Base-by-base conservation (phyloP, 1,284 basidiomycete species). In the Austroboletus niveus region DNA sequence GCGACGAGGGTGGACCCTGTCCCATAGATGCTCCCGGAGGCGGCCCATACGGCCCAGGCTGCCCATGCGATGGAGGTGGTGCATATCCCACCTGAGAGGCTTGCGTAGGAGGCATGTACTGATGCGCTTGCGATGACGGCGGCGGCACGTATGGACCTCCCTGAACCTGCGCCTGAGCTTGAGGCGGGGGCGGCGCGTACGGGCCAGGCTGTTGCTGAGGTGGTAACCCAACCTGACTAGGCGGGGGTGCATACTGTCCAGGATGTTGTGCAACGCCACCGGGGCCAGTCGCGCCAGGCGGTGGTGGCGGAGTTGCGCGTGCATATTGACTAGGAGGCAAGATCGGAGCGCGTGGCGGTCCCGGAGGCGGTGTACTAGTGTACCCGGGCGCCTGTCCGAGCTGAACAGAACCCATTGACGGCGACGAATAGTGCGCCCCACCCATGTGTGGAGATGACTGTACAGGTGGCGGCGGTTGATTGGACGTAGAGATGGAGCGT, bases 361-460 rank as follows among this genome's bases (percentile, higher is more conserved):
- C 68, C 10, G 70, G 69, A 38, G 66, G 75, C 9, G 22, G 71
- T 1, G 75, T 76, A 2, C 67, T 69, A 15, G 62, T 63, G 52
- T 75, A 79, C 2, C 59, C 60, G 40, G 58, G 55, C 12, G 57
- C 50, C 10, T 61, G 60, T 20, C 62, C 66, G 14, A 67, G 59
- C n/a, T 63, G 58, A 27, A 71, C 58, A 22, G 69, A 51, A 40
- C 57, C 54, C 49, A 63, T 15, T 36, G 52, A 60, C 2, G 79
- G 74, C 46, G 74, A 68, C 15, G 69, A 70, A 60, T 78, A 78
- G 52, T 75, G 75, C 49, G 72, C 67, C 10, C 76, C 72, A 34
- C 75, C 69, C 0, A 73, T 69, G 30, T 72, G 72, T 17, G 70
- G 64, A 24, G 2, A 4, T 20, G 60, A 63, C 15, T 64, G 68